Percentiles rank a stretch among this genome's conserved stretches.
These are phyloP conservation scores for Ceratocystis destructans DNA, from an alignment of 2,329 filamentous ascomycete genomes.

Conservation along the genomic window DNA sequence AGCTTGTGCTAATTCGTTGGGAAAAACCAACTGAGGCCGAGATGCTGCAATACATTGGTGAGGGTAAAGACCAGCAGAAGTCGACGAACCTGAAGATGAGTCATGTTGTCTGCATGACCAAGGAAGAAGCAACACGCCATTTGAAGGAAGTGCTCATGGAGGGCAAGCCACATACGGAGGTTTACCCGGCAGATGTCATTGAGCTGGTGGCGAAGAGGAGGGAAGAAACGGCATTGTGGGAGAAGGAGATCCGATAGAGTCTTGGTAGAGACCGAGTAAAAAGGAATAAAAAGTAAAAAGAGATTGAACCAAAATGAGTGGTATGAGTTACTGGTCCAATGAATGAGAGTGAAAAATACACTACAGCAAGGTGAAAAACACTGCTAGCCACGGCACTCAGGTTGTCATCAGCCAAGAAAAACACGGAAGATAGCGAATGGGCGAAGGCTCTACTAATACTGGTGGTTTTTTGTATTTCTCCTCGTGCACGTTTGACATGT, in stretches of 20 bases:
- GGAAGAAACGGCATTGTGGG: conserved; percentile 51
- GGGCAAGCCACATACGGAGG: conserved; percentile 49
- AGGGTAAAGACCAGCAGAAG: conserved; percentile 60
- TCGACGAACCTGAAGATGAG: conserved; percentile 52
- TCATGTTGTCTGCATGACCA: conserved; percentile 82
- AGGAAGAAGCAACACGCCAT: conserved; percentile 71
- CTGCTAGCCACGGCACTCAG: no score
- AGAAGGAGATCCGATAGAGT: conserved; percentile 23
- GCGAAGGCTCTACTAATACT: no score
- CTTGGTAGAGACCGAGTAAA: background rate
- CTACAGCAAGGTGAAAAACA: no score
- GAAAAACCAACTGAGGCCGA: conserved; percentile 42
- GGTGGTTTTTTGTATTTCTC: no score
- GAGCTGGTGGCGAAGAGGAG: conserved; percentile 52
- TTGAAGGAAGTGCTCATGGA: conserved; percentile 66
- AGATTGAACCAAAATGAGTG: no score
- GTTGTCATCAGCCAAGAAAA: no score
- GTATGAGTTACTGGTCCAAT: no score
- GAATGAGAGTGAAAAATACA: no score
- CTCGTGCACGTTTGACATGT: no score
- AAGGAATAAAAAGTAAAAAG: background rate
- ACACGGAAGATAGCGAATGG: no score
- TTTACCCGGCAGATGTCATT: conserved; percentile 60
- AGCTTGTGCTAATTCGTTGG: conserved; percentile 74
- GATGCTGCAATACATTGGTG: conserved; percentile 47